Base-by-base conservation (phyloP, 257 asterid genomes). In the Primulina tabacum region DNA sequence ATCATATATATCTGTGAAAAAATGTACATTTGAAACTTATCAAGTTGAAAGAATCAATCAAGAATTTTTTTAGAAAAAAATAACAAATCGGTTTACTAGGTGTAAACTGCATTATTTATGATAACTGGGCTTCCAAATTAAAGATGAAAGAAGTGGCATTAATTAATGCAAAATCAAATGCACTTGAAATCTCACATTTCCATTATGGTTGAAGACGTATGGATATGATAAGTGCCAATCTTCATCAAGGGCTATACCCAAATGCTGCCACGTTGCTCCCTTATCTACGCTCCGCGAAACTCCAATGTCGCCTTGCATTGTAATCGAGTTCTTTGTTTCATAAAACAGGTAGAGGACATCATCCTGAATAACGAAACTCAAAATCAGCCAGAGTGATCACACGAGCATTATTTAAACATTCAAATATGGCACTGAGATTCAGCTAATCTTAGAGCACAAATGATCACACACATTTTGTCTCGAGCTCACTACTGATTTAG, bases 151-250 rank as follows among this genome's bases (percentile, higher is more conserved):
- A 43, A 43, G 55, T 14, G 55, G 5, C 57, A 50, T 17, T 50
- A 0, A 50, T 50, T 50, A 16, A 50, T 12, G 20, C 57, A 16
- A 50, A 50, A 16, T 43, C 55, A 43, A 43, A 14, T 43, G 5
- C 50, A 2, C 62, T 40, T 21, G 66, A 71, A 65, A 29, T 67
- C 92, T 89, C 86, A 93, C 99, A 71, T 82, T 88, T 79, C 95
- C 89, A 21, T 89, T 78, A 84, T 88, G 82, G 70, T 91, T 90
- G 56, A 94, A 94, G 74, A 91, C 92, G 35, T 87, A 91, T 0
- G 99, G 97, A 83, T 83, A 91, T 20, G 99, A 94, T 35, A 94
- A 96, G 84, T 94, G 99, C 97, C 99, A 94, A 73, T 84, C 92
- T 76, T 91, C 97, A 62, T 94, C 96, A 17, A 94, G 87, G 65